phyloP scores from a whole-genome alignment of 2,329 filamentous ascomycete species.

The Amauroascus verrucosus region DNA sequence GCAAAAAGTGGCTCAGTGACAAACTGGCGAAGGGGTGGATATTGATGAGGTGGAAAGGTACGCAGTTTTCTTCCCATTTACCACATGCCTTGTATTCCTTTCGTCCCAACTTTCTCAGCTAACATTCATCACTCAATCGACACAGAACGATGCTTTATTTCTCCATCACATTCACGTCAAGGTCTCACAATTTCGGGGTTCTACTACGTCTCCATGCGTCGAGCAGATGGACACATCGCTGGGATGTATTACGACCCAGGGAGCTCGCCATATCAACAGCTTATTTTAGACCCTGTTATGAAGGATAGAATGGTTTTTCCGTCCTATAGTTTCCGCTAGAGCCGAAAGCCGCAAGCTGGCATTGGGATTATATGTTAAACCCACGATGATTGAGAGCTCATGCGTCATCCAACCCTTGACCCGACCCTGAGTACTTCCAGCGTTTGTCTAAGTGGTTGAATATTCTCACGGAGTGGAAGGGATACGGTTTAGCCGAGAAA shows the following conservation, averaged over 20 bases:
- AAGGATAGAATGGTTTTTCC: constrained; percentile 33
- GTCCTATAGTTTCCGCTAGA: constrained; percentile 35
- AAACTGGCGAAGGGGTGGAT: constrained; percentile 38
- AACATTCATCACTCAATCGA: not conserved
- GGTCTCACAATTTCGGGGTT: constrained; percentile 43
- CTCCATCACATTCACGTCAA: constrained; percentile 37
- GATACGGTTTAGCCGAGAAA: too few relatives aligned
- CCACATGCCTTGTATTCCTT: not conserved
- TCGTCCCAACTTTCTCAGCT: not conserved
- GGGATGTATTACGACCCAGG: constrained; percentile 42
- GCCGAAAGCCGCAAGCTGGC: not conserved
- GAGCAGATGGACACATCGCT: constrained; percentile 38
- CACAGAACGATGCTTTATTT: constrained; percentile 41
- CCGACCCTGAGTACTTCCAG: too few relatives aligned
- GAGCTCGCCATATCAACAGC: constrained; percentile 41
- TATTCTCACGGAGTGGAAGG: too few relatives aligned
- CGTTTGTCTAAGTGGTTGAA: too few relatives aligned
- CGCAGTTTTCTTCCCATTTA: constrained; percentile 14
- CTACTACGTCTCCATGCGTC: constrained; percentile 41
- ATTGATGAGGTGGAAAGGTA: constrained; percentile 44
- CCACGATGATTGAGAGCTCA: too few relatives aligned
- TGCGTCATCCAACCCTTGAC: too few relatives aligned
- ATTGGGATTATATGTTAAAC: too few relatives aligned
- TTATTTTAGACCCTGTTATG: constrained; percentile 35
- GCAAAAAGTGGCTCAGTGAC: constrained; percentile 36